Percentiles rank a stretch among this genome's conserved stretches.
These are phyloP conservation scores for Gracilaria caudata DNA, from an alignment of 23 red algal species.

Conservation along the genomic window DNA sequence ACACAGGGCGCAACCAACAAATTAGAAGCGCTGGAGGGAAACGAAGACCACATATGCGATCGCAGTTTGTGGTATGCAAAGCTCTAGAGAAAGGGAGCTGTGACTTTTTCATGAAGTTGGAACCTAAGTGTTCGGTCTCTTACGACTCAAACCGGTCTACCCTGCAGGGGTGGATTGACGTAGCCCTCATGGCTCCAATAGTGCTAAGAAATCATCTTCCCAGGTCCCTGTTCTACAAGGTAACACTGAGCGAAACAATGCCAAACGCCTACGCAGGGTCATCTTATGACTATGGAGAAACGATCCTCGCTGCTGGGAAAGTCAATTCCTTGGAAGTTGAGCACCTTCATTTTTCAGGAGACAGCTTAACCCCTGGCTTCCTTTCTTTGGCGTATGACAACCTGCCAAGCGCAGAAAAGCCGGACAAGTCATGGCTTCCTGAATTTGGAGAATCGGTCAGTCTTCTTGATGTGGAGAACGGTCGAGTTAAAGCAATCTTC, in stretches of 20 bases:
- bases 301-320: constrained; percentile 44
- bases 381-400: constrained; percentile 71
- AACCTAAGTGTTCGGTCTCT: background rate
- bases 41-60: background rate
- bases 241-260: constrained; percentile 25
- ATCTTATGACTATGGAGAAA: constrained; percentile 6
- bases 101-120: constrained; percentile 37
- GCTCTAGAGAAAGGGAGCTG: background rate
- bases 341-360: constrained; percentile 68
- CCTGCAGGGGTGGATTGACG: constrained; percentile 61
- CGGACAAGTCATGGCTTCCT: background rate
- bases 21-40: background rate
- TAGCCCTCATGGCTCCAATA: constrained; percentile 54
- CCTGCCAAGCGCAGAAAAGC: background rate
- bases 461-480: constrained; percentile 18
- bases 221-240: constrained; percentile 39
- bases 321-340: constrained; percentile 37
- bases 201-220: constrained; percentile 67
- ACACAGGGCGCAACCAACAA: constrained; percentile 6
- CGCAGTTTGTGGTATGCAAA: constrained; percentile 26
- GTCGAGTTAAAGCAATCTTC: constrained; percentile 17
- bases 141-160: background rate
- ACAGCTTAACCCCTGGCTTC: constrained; percentile 36
- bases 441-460: constrained; percentile 37
- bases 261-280: background rate